Percentiles rank a stretch among this genome's conserved stretches.
Evolutionary conservation across 257 asterid genomes (phyloP).

Genomic region (Scutellaria galericulata): DNA sequence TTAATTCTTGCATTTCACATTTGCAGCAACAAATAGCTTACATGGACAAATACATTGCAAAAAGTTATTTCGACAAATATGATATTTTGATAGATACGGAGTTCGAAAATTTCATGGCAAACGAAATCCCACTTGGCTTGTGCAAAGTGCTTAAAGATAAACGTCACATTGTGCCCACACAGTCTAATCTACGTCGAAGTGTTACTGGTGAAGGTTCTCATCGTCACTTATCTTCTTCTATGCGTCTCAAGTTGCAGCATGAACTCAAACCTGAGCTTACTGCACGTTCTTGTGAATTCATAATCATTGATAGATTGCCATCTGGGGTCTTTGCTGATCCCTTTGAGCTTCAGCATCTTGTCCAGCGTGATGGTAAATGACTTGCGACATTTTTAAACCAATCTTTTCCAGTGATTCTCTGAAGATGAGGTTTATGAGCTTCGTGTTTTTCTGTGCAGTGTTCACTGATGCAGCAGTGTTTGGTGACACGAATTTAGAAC

Average conservation of each 20-base stretch:
- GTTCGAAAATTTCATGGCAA: constrained; percentile 49
- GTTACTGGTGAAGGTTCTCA: constrained; percentile 93
- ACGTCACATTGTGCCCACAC: constrained; percentile 35
- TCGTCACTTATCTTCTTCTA: constrained; percentile 60
- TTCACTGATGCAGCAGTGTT: constrained; percentile 68
- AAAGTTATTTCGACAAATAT: constrained; percentile 54
- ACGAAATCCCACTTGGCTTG: constrained; percentile 47
- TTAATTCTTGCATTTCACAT: constrained; percentile 12
- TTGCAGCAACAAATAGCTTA: constrained; percentile 46
- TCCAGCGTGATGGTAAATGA: constrained; percentile 69
- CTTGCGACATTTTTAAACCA: not conserved
- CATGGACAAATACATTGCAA: constrained; percentile 48
- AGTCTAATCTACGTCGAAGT: constrained; percentile 40
- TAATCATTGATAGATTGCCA: constrained; percentile 76
- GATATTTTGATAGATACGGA: constrained; percentile 46
- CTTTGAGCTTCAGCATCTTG: constrained; percentile 87
- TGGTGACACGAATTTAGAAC: constrained; percentile 90
- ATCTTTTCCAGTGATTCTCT: not conserved
- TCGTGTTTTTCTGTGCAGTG: constrained; percentile 47
- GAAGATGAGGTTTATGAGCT: constrained; percentile 13
- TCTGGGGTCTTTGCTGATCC: constrained; percentile 90
- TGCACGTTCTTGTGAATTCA: constrained; percentile 51
- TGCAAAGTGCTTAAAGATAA: constrained; percentile 42
- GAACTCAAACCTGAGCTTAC: constrained; percentile 38
- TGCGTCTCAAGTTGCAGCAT: constrained; percentile 47